Base-by-base conservation (phyloP, 1,139 yeast species). In the Zygosaccharomyces sapae region DNA sequence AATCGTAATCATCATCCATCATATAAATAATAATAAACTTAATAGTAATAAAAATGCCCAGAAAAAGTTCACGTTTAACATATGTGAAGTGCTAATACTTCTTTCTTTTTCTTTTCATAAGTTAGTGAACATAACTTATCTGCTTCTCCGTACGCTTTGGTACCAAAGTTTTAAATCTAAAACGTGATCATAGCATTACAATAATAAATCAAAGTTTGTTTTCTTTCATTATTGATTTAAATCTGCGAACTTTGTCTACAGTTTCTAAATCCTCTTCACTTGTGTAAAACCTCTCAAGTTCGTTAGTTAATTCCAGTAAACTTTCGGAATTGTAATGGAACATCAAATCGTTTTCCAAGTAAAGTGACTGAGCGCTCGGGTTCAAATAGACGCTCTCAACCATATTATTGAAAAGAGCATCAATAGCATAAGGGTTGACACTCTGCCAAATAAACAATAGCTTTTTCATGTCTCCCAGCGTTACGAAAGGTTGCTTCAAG, bases 331-430 rank as follows among this genome's bases (percentile, higher is more conserved):
- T 48, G 33, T 55, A 61, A 6, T 52, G 49, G 50, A 59, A 57
- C 8, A 45, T 39, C 39, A 62, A 34, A 35, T 54, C 57, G 40
- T 55, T 50, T 18, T 51, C 47, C 12, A 63, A 42, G 35, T 53
- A 43, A 13, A 55, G 37, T 12, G 44, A 27, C 24, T 53, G 46
- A n/a, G 57, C 47, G 19, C 49, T 45, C 2, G 59, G 53, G 24
- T 59, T 54, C 44, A 63, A 46, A 38, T 60, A 57, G 3, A 60
- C 45, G 3, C 65, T 56, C 44, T 63, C 68, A 5, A 62, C 58
- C 38, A 63, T 52, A 38, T 65, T 63, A 41, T 65, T 63, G 50
- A 62, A 62, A 7, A 63, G 50, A 3, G 54, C 44, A 37, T 55
- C 59, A n/a, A 62, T 43, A 8, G 54, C 49, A 5, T 41, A 34